Base-by-base conservation (phyloP, 228 moss, liverwort and hornwort species). In the Sphagnum fallax region DNA sequence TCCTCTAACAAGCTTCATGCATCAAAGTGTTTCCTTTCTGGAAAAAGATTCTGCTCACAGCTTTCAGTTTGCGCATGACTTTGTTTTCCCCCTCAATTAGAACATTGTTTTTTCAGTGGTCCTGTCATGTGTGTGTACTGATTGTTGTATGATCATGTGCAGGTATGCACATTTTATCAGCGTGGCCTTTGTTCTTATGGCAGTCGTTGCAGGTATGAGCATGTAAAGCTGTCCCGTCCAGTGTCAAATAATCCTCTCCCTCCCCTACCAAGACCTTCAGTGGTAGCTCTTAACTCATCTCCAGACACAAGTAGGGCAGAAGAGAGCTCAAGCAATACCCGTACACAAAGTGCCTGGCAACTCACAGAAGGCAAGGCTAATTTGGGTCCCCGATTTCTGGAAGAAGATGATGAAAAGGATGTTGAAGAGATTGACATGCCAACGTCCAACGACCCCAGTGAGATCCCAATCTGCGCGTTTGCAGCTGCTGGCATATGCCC, bases 141-240 rank as follows among this genome's bases (percentile, higher is more conserved):
- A 55, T 55, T 55, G 53, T 55, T 8, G 53, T 55, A 55, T 8
- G 53, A 12, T 55, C 12, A 8, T 10, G 13, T 67, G 63, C 79
- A 96, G 95, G 77, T 96, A 67, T 96, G 96, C 72, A 93, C 91
- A 52, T 93, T 78, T 79, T 93, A 91, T 71, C 91, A 91, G 78
- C 91, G 84, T 8, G 96, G 96, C 57, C 73, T 76, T 51, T 96
- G 96, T 79, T 81, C 93, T 16, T 96, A 91, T 77, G 96, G 96
- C 71, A 81, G 81, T 63, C 83, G 84, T 71, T 96, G 96, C 81
- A 82, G 96, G 50, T 93, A 96, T 71, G 91, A 93, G 65, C 96
- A 96, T 77, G 84, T 91, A 63, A 96, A 83, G 76, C 10, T 77
- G 63, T 85, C 85, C 65, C 79, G 75, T 50, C 10, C 53, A 51